Conservation (phyloP, 148 eudicot genomes). For the Rhododendron ferrugineum region DNA sequence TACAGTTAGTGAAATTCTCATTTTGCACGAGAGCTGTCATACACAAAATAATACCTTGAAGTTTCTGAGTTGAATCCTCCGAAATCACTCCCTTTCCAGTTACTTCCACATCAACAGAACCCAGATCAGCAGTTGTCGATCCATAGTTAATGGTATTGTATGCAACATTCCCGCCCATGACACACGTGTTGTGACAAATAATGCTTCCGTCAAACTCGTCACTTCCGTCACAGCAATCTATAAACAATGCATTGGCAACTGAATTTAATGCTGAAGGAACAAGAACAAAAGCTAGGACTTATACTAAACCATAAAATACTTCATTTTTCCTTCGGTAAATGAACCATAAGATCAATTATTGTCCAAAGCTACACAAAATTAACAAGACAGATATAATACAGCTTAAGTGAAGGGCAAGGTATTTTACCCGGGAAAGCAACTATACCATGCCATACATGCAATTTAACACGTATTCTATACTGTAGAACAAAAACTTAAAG, state of each 20-base stretch:
- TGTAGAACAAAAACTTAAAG: background rate
- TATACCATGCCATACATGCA: background rate
- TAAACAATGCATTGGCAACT: constrained; percentile 3
- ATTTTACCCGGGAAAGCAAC: background rate
- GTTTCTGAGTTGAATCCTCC: constrained; percentile 45
- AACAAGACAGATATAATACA: background rate
- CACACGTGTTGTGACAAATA: constrained; percentile 71
- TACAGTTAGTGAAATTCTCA: constrained; percentile 1
- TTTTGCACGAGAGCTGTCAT: background rate
- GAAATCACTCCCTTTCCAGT: constrained; percentile 23
- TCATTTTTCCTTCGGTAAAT: background rate
- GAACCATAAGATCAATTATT: background rate
- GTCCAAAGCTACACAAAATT: background rate
- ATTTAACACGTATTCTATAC: background rate
- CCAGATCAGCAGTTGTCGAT: constrained; percentile 11
- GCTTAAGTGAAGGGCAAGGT: background rate
- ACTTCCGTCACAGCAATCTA: constrained; percentile 98
- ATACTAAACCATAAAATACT: background rate
- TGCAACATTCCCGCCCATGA: constrained; percentile 75
- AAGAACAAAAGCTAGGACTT: background rate
- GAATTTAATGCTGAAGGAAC: constrained; percentile 6
- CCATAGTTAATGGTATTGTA: constrained; percentile 39
- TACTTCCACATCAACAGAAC: constrained; percentile 21
- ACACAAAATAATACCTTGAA: constrained; percentile 38
- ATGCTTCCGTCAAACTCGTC: constrained; percentile 73